Conservation (phyloP, 345 rosid genomes). For the Lepidium africanum region DNA sequence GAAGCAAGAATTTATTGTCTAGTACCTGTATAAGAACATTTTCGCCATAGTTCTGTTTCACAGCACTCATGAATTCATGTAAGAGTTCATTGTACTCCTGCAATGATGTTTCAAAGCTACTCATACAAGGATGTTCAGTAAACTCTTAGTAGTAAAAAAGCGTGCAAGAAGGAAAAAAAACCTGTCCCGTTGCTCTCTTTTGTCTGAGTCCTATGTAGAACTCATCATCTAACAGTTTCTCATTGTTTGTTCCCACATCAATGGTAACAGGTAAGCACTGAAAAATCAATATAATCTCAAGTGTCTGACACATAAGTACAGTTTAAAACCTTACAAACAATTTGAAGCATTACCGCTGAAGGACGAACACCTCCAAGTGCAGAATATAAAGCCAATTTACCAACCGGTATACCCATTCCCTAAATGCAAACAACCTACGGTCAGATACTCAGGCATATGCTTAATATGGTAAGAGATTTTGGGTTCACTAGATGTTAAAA, state of each 20-base stretch:
- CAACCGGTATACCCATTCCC: constrained; percentile 97
- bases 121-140: background rate
- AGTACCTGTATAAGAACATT: constrained; percentile 77
- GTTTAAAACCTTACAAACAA: background rate
- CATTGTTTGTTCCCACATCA: constrained; percentile 94
- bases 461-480: too few species aligned
- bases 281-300: background rate
- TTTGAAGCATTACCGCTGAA: constrained; percentile 42
- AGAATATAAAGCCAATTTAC: constrained; percentile 72
- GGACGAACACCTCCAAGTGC: constrained; percentile 95
- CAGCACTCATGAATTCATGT: constrained; percentile 83
- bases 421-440: background rate
- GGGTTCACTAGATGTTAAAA: background rate
- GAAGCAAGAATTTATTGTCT: background rate
- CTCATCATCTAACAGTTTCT: constrained; percentile 69
- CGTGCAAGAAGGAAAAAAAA: background rate
- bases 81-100: constrained; percentile 78
- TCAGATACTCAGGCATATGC: background rate
- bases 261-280: constrained; percentile 85
- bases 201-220: constrained; percentile 82
- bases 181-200: constrained; percentile 77
- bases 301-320: background rate
- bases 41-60: constrained; percentile 88
- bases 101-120: background rate
- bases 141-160: background rate